Evolutionary conservation across 495 filamentous ascomycete species (phyloP).

Genomic region (Talaromyces liani): DNA sequence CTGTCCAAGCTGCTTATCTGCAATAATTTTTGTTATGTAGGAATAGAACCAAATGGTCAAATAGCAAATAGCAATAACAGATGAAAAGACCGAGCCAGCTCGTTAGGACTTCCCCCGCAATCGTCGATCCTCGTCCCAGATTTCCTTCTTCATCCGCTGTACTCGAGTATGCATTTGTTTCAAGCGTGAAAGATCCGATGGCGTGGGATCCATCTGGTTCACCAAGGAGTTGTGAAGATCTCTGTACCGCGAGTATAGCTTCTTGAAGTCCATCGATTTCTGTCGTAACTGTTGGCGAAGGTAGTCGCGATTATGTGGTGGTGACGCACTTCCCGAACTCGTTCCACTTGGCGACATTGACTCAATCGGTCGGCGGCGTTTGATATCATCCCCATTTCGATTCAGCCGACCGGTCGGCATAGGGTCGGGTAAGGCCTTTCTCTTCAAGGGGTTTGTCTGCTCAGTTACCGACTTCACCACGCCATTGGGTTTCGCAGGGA

Average conservation of each 20-base stretch:
- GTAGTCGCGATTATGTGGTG: conserved; percentile 36
- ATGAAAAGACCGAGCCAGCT: background rate
- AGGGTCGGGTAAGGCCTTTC: conserved; percentile 36
- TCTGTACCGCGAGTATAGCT: conserved; percentile 56
- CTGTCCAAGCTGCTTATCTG: background rate
- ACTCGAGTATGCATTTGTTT: conserved; percentile 55
- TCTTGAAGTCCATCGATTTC: conserved; percentile 55
- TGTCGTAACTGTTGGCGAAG: conserved; percentile 35
- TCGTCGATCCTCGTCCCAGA: conserved; percentile 42
- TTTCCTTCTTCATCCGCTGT: conserved; percentile 57
- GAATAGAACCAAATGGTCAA: background rate
- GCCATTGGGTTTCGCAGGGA: conserved; percentile 8
- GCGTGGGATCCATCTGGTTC: conserved; percentile 41
- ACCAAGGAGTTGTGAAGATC: conserved; percentile 51
- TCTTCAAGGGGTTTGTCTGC: conserved; percentile 34
- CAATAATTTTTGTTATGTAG: background rate
- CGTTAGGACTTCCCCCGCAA: conserved; percentile 13
- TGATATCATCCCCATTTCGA: conserved; percentile 32
- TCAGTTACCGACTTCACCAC: conserved; percentile 8
- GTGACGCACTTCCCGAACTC: conserved; percentile 37
- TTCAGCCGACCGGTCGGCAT: conserved; percentile 23
- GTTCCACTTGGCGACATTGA: conserved; percentile 38
- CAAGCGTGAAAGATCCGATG: conserved; percentile 49
- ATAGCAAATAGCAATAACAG: background rate
- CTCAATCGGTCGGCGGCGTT: conserved; percentile 34